These are phyloP conservation scores for Closterium sp. DNA, from an alignment of 139 green algal genomes.

Conservation along the genomic window DNA sequence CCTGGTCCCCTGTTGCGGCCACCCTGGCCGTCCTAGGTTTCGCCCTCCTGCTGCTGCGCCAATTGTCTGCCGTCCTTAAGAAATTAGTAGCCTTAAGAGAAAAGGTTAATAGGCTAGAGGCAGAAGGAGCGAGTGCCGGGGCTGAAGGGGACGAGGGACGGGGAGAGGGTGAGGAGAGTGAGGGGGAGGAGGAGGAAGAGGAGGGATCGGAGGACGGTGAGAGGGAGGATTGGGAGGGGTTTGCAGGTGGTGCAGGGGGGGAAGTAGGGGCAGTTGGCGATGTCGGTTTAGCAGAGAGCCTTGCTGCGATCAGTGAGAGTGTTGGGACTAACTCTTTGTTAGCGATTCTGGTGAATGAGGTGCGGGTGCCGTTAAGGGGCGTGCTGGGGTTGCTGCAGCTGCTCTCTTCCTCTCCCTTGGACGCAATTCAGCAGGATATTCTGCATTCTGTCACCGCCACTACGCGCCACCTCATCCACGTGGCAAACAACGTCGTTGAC, in stretches of 20 bases:
- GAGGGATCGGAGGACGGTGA: background rate
- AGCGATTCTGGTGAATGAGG: slow-evolving; percentile 9
- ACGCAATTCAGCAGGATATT: slow-evolving; percentile 12
- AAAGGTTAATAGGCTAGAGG: background rate
- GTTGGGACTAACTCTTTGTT: background rate
- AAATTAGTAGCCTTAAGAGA: background rate
- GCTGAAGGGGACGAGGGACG: background rate
- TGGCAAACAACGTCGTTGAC: slow-evolving; percentile 17
- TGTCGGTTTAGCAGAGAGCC: background rate
- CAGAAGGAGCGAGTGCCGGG: background rate
- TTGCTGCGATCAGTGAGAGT: background rate
- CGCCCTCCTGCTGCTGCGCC: background rate
- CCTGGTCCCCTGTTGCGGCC: background rate
- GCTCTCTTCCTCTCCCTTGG: background rate
- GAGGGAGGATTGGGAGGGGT: background rate
- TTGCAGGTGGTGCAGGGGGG: background rate
- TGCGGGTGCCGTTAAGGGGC: background rate
- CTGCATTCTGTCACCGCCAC: background rate
- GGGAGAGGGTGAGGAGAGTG: background rate
- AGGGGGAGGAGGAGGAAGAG: background rate
- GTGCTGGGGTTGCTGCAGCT: slow-evolving; percentile 8
- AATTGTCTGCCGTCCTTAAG: background rate
- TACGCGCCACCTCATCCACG: slow-evolving; percentile 4
- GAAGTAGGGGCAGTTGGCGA: too few relatives aligned
- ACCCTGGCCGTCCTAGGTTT: background rate